phyloP scores from a whole-genome alignment of 2,329 filamentous ascomycete species.

The Alternaria incomplexa region DNA sequence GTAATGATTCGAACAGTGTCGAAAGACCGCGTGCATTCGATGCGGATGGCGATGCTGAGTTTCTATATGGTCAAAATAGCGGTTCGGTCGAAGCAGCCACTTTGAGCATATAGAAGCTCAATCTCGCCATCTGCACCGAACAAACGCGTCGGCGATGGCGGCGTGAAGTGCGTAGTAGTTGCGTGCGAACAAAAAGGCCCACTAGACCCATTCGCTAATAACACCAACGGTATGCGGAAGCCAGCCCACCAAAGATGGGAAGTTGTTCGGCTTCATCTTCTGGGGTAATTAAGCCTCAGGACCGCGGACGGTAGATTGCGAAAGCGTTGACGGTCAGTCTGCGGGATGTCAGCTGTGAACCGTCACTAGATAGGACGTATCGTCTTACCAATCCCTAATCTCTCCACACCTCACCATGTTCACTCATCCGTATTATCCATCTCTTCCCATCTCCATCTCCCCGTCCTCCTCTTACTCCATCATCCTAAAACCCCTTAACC shows the following conservation, averaged over 20 bases:
- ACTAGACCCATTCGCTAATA: background rate
- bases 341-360: background rate
- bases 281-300: background rate
- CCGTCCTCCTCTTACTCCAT: background rate
- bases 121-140: background rate
- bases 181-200: background rate
- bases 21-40: background rate
- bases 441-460: background rate
- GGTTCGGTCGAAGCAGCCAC: background rate
- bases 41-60: background rate
- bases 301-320: background rate
- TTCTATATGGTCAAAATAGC: background rate
- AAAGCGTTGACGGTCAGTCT: background rate
- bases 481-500: slow-evolving; percentile 22
- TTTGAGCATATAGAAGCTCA: background rate
- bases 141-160: background rate
- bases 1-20: background rate
- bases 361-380: background rate
- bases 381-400: too few relatives aligned
- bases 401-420: too few relatives aligned
- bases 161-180: background rate
- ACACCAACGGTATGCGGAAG: background rate
- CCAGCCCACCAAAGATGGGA: background rate
- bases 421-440: too few relatives aligned
- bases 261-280: background rate